Conservation (phyloP, 495 filamentous ascomycete genomes). For the Xylaria nigripes region DNA sequence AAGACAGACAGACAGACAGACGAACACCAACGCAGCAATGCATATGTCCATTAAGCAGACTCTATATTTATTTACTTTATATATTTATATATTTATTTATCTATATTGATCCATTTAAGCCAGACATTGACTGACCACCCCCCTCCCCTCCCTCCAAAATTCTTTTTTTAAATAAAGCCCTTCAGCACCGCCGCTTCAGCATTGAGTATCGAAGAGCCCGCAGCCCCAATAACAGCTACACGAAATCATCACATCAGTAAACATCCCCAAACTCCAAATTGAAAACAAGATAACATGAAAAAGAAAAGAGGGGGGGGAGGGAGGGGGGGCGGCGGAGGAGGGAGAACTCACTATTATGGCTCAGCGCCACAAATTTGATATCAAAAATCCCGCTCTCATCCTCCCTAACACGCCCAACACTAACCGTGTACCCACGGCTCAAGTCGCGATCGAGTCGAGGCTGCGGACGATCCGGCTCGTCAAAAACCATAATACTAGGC, state of each 20-base stretch:
- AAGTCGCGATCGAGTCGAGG: slow-evolving; percentile 75
- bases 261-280: background rate
- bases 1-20: too few species aligned
- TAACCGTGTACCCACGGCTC: slow-evolving; percentile 69
- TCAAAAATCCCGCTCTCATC: slow-evolving; percentile 72
- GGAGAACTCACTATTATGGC: slow-evolving; percentile 67
- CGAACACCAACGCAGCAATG: too few species aligned
- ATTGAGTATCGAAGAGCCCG: slow-evolving; percentile 89
- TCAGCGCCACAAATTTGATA: slow-evolving; percentile 72
- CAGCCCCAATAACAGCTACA: slow-evolving; percentile 80
- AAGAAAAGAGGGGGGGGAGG: background rate
- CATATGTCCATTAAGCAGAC: too few species aligned
- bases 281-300: background rate
- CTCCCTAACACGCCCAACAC: slow-evolving; percentile 68
- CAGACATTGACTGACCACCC: too few species aligned
- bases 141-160: too few species aligned
- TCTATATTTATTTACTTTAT: too few species aligned
- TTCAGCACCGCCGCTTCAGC: slow-evolving; percentile 88
- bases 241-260: background rate
- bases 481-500: slow-evolving; percentile 66
- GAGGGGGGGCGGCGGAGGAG: too few species aligned
- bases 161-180: slow-evolving; percentile 57
- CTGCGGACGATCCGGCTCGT: slow-evolving; percentile 74
- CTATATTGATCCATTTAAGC: too few species aligned
- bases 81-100: too few species aligned